phyloP scores from a whole-genome alignment of 768 basidiomycete genomes.

The Lactarius trivialis region DNA sequence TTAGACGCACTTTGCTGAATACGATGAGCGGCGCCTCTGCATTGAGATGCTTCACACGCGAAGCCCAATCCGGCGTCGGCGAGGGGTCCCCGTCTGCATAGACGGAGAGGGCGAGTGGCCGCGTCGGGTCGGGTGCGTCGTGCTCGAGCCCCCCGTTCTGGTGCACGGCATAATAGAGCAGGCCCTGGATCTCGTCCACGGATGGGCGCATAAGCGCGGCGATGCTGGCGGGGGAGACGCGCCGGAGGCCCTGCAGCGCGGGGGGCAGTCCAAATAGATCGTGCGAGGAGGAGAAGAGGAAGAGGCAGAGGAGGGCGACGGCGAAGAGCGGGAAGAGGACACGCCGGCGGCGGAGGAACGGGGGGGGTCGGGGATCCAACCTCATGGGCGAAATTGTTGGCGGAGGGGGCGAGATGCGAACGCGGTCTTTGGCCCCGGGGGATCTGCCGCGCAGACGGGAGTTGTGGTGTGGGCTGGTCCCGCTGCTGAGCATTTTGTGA shows the following conservation, averaged over 20 bases:
- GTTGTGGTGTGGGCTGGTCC: not conserved
- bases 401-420: constrained; percentile 5
- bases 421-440: constrained; percentile 7
- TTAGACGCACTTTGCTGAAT: constrained; percentile 65
- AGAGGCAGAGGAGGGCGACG: constrained; percentile 4
- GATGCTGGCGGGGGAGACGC: constrained; percentile 20
- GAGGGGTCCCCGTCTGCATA: constrained; percentile 46
- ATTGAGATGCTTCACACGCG: constrained; percentile 38
- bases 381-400: not conserved
- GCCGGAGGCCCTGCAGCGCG: constrained; percentile 9
- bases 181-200: constrained; percentile 53
- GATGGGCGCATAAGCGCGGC: constrained; percentile 12
- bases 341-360: constrained; percentile 5
- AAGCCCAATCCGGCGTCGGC: constrained; percentile 35
- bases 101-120: constrained; percentile 44
- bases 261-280: constrained; percentile 15
- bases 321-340: constrained; percentile 3
- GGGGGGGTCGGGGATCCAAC: not conserved
- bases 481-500: not conserved
- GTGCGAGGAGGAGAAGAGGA: constrained; percentile 21
- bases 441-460: constrained; percentile 8
- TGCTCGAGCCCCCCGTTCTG: constrained; percentile 36
- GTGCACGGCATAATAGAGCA: constrained; percentile 59
- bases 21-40: constrained; percentile 59
- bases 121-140: constrained; percentile 33